Evolutionary conservation across 2,329 filamentous ascomycete genomes (phyloP).

Genomic region (Cryphonectria naterciae): DNA sequence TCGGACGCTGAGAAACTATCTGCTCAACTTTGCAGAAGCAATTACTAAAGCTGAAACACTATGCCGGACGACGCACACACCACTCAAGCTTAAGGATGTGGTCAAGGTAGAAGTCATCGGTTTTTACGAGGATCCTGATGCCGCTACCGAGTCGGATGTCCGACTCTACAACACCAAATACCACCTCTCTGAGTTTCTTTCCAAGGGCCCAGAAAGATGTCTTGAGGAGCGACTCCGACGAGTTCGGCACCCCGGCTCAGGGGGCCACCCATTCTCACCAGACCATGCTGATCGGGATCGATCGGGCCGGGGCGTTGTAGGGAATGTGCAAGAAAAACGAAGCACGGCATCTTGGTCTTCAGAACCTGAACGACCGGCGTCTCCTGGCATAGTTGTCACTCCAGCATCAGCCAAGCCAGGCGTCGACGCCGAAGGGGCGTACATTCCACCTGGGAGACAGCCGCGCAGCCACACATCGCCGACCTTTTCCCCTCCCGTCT

Average conservation of each 20-base stretch:
- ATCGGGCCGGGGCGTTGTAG: constrained; percentile 30
- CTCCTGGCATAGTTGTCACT: constrained; percentile 46
- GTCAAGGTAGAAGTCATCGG: constrained; percentile 62
- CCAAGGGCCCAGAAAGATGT: constrained; percentile 59
- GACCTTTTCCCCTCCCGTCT: constrained; percentile 35
- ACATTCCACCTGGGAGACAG: constrained; percentile 25
- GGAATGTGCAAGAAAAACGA: constrained; percentile 37
- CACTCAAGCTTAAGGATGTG: constrained; percentile 54
- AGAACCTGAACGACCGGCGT: constrained; percentile 29
- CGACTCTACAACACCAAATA: constrained; percentile 57
- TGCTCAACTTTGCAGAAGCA: constrained; percentile 42
- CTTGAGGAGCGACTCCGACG: constrained; percentile 54
- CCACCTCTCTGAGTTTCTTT: constrained; percentile 57
- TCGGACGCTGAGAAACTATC: constrained; percentile 49
- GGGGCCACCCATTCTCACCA: not conserved
- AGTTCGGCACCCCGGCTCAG: constrained; percentile 6
- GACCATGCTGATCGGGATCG: constrained; percentile 20
- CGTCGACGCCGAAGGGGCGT: constrained; percentile 30
- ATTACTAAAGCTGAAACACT: constrained; percentile 44
- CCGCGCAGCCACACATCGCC: constrained; percentile 42
- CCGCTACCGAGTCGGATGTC: constrained; percentile 43
- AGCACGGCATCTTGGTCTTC: constrained; percentile 29
- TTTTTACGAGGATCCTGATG: constrained; percentile 61
- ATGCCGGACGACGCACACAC: constrained; percentile 45
- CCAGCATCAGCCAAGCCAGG: constrained; percentile 32